Evolutionary conservation across 345 rosid genomes (phyloP), one percentile per base, ranked within the genome.

Genomic region (Rhizophora mangle): DNA sequence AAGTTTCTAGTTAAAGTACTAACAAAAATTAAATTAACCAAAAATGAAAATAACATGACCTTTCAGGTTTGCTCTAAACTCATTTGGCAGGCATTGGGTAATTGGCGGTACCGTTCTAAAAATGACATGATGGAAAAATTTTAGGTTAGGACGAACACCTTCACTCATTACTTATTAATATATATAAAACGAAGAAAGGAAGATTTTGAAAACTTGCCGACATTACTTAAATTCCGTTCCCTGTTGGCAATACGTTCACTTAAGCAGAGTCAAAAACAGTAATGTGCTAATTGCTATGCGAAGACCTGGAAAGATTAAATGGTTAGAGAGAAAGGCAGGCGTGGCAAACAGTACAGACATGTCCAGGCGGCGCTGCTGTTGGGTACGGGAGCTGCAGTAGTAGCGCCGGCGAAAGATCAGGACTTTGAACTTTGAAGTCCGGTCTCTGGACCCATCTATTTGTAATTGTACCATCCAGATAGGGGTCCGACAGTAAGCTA

Each of bases 311-410:
- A 22, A 19, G 32, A 36, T 26, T 22, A 47, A 61, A 61, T 29
- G 34, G 19, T 5, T 2, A 31, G 2, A 37, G 1, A 13, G 7
- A 34, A 26, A 19, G 9, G 16, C 6, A 63, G 68, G 77, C 77
- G 72, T 74, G 77, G 72, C 72, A 71, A 67, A 62, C 60, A 24
- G 21, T 18, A 6, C 57, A 68, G 72, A 36, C 39, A 26, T 15
- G 8, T 67, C 11, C 63, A 67, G 77, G 72, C 77, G 77, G 77
- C 77, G 77, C 71, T 52, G 71, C 36, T 53, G 29, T 47, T 26
- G 64, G 22, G 68, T 62, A 68, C 72, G 52, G 77, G 24, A 16
- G 67, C 62, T 51, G 68, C 56, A 67, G 26, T 16, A 10, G 60
- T 31, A 43, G 31, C 29, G 54, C 67, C 62, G 67, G 77, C 68